Conservation (phyloP, 2,329 filamentous ascomycete genomes). For the Hymenoscyphus linearis region DNA sequence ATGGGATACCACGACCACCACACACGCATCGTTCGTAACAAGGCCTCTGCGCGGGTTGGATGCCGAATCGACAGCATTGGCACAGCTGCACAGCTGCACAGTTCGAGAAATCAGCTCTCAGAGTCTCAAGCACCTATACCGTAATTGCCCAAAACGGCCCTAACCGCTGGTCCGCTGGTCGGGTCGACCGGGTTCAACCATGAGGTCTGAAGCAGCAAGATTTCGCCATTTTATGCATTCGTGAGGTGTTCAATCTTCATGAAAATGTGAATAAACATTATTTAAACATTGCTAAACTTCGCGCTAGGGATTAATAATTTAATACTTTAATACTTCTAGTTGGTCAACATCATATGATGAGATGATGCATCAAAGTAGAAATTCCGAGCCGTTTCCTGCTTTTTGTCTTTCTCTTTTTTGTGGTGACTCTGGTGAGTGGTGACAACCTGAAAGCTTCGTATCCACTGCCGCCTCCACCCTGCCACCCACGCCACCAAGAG, state of each 20-base stretch:
- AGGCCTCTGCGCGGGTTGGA: not conserved
- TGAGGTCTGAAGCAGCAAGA: not conserved
- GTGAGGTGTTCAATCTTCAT: not conserved
- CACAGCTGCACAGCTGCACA: too few relatives aligned
- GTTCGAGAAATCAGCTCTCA: not conserved
- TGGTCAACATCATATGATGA: not conserved
- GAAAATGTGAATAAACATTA: not conserved
- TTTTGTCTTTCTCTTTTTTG: not conserved
- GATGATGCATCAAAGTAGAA: not conserved
- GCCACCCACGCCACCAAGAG: too few relatives aligned
- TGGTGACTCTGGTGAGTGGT: too few relatives aligned
- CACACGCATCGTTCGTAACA: not conserved
- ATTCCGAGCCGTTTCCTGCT: not conserved
- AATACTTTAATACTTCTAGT: not conserved
- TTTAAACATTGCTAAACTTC: not conserved
- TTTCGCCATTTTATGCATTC: not conserved
- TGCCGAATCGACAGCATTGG: not conserved
- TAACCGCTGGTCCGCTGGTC: not conserved
- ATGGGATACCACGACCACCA: not conserved
- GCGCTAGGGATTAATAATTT: not conserved
- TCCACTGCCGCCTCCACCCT: too few relatives aligned
- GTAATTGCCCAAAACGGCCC: not conserved
- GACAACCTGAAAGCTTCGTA: not conserved
- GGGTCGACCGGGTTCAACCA: not conserved
- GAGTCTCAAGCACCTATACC: not conserved